A percentile compares a stretch with the other conserved stretches of the same genome.
These are phyloP conservation scores for Chaetomium fimeti DNA, from an alignment of 495 filamentous ascomycete species.

Conservation along the genomic window DNA sequence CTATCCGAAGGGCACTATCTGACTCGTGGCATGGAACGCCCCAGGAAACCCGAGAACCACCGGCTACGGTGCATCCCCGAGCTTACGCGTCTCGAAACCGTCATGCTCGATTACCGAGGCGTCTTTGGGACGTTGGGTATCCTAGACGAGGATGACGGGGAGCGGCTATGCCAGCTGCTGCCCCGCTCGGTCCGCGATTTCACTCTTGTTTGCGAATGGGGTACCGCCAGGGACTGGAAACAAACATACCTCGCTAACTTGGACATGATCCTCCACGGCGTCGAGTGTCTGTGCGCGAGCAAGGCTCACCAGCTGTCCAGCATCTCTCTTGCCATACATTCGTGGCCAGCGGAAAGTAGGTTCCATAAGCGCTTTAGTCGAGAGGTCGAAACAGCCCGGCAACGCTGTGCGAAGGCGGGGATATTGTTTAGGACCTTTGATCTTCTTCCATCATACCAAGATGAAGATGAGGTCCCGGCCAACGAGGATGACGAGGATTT, in stretches of 20 bases:
- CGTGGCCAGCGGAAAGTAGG: conserved; percentile 37
- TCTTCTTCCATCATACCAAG: conserved; percentile 34
- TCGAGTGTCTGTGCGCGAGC: conserved; percentile 31
- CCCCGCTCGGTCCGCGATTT: conserved; percentile 34
- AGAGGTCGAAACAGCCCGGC: conserved; percentile 31
- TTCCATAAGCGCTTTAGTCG: conserved; percentile 36
- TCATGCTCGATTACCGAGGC: conserved; percentile 38
- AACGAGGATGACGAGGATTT: conserved; percentile 22
- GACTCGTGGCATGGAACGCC: conserved; percentile 35
- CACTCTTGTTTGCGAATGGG: conserved; percentile 38
- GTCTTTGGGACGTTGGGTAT: conserved; percentile 39
- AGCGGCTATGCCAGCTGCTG: conserved; percentile 35
- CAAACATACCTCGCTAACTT: conserved; percentile 36
- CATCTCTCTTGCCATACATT: conserved; percentile 37
- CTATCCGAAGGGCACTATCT: conserved; percentile 37
- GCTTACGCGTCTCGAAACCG: conserved; percentile 27
- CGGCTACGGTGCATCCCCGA: conserved; percentile 35
- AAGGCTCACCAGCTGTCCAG: conserved; percentile 25
- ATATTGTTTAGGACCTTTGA: conserved; percentile 37
- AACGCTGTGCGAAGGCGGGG: conserved; percentile 29
- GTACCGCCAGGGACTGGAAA: conserved; percentile 36
- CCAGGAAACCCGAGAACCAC: conserved; percentile 40
- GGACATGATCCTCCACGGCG: conserved; percentile 38
- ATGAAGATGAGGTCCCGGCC: conserved; percentile 34
- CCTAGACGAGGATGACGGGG: conserved; percentile 38